These are phyloP conservation scores for Phialophora chinensis DNA, from an alignment of 2,329 filamentous ascomycete species.

Conservation along the genomic window DNA sequence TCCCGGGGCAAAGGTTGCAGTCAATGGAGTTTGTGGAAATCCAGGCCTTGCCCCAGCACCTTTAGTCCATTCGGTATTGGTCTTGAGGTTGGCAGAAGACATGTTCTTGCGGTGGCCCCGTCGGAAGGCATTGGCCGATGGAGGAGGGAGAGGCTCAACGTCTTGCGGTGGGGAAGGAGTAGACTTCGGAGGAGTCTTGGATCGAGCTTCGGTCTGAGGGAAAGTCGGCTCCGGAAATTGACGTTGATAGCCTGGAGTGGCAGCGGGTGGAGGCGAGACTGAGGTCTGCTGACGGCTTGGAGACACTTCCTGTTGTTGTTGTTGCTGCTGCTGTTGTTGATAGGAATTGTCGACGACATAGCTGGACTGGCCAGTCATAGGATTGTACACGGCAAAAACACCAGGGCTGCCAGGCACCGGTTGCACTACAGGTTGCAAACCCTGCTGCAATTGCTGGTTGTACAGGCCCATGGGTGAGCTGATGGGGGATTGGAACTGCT, in stretches of 20 bases:
- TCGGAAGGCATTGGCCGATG: slow-evolving; percentile 89
- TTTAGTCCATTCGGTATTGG: slow-evolving; percentile 59
- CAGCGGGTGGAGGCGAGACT: slow-evolving; percentile 53
- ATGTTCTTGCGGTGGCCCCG: slow-evolving; percentile 90
- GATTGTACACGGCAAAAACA: slow-evolving; percentile 83
- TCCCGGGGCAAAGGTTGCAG: slow-evolving; percentile 87
- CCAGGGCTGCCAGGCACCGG: slow-evolving; percentile 73
- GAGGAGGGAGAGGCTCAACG: slow-evolving; percentile 77
- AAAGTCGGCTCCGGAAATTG: slow-evolving; percentile 76
- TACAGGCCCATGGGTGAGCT: slow-evolving; percentile 64
- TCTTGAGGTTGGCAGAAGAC: slow-evolving; percentile 66
- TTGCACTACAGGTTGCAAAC: slow-evolving; percentile 68
- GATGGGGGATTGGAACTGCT: slow-evolving; percentile 59
- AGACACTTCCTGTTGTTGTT: slow-evolving; percentile 39
- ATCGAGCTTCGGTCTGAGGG: slow-evolving; percentile 61
- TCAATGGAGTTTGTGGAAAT: slow-evolving; percentile 80
- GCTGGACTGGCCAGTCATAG: slow-evolving; percentile 80
- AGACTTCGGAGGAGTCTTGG: slow-evolving; percentile 66
- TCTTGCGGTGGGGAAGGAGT: slow-evolving; percentile 73
- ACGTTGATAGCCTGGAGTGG: slow-evolving; percentile 70
- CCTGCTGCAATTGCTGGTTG: slow-evolving; percentile 69
- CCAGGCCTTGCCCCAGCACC: slow-evolving; percentile 75
- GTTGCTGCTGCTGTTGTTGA: slow-evolving; percentile 53
- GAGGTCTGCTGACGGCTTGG: slow-evolving; percentile 28
- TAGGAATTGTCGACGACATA: slow-evolving; percentile 76